Evolutionary conservation across 352 stramenopile genomes (phyloP), one percentile per base, ranked within the genome.

Genomic region (Phytophthora kernoviae): DNA sequence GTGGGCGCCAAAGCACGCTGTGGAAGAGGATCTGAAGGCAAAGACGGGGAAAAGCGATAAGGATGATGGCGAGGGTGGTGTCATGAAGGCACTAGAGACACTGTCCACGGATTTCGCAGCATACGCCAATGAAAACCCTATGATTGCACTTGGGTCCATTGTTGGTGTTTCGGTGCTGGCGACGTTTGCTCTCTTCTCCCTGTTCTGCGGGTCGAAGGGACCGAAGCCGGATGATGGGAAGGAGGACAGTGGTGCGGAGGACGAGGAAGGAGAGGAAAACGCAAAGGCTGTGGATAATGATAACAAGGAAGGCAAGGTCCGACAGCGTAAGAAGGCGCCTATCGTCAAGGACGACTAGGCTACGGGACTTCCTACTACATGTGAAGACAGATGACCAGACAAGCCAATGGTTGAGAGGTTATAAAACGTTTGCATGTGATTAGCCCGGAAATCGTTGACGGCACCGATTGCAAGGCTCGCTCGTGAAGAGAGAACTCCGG

Each of bases 301-400:
- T 33, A 68, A 75, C 10, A 72, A 71, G 56, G 55, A 76, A 33
- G 63, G 73, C 43, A 93, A 88, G 61, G 49, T 91, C 37, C 81
- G 84, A 42, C 84, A 90, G 68, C 81, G 84, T 58, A 92, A 92
- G 72, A 93, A 91, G 53, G 80, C 80, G 9, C 84, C 84, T 15
- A 83, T 86, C 45, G 80, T 80, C 33, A 80, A 93, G 53, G 77
- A 84, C 53, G 75, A 75, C 45, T 76, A 72, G 39, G 15, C 22
- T 30, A 30, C 39, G 12, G n/a, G n/a, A n/a, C n/a, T n/a, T n/a
- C n/a, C n/a, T n/a, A 10, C 14, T 17, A 26, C 22, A 21, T 20
- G 40, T 21, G 6, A 6, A 42, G 40, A 40, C n/a, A 43, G 33
- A 43, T 43, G 15, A 21, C 37, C 30, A 57, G 22, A 20, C 1